Percentiles rank a stretch among this genome's conserved stretches.
phyloP scores from a whole-genome alignment of 768 basidiomycete genomes.

The Psilocybe cyanescens region DNA sequence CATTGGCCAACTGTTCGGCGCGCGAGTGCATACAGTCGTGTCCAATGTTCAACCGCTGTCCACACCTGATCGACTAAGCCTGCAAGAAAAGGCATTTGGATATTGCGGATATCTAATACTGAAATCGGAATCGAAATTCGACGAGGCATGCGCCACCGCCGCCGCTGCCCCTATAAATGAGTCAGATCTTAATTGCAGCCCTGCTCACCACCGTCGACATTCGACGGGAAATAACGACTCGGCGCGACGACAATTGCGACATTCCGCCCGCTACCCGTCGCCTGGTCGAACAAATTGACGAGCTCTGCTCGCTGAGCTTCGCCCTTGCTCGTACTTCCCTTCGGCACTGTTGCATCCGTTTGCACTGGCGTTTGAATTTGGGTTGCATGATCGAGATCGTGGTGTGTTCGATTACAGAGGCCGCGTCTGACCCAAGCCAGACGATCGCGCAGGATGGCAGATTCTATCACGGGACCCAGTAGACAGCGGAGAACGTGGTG shows the following conservation, averaged over 20 bases:
- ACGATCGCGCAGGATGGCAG: conserved; percentile 65
- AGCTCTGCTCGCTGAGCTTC: conserved; percentile 35
- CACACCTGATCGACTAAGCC: too few relatives aligned
- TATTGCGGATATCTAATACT: neutral
- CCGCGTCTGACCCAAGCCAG: conserved; percentile 49
- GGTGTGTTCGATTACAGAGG: neutral
- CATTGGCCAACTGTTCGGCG: too few relatives aligned
- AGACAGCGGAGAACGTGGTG: conserved; percentile 71
- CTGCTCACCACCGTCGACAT: neutral
- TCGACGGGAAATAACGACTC: neutral
- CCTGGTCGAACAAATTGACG: conserved; percentile 76
- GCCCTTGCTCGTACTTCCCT: neutral
- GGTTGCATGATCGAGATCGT: neutral
- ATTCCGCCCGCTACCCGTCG: conserved; percentile 73
- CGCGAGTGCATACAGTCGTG: too few relatives aligned
- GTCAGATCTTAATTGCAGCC: neutral
- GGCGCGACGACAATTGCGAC: conserved; percentile 61
- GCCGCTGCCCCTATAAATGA: neutral
- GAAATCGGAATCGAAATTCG: neutral
- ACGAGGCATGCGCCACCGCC: neutral
- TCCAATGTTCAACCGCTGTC: too few relatives aligned
- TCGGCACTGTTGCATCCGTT: neutral
- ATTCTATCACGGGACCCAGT: conserved; percentile 71
- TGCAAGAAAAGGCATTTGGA: too few relatives aligned
- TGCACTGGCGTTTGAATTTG: neutral